These are phyloP conservation scores for Paraglomus brasilianum DNA, from an alignment of 192 early-diverging fungal genomes.

Conservation along the genomic window DNA sequence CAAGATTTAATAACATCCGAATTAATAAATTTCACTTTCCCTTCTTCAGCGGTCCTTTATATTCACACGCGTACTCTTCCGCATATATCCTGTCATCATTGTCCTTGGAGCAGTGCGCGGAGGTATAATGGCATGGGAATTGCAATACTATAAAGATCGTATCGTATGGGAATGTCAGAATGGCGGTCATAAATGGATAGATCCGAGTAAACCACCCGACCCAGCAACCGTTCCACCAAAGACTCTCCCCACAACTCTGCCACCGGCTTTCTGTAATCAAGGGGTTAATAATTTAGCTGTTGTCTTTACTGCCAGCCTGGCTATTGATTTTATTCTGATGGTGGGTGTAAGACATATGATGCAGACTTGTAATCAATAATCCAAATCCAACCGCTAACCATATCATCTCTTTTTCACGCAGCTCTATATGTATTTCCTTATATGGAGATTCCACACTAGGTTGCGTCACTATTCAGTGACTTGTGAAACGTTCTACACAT, in stretches of 20 bases:
- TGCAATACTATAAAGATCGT: neutral
- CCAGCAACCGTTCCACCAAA: neutral
- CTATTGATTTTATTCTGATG: constrained; percentile 27
- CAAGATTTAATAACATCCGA: too few species aligned
- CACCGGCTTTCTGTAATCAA: constrained; percentile 1
- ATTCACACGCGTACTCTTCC: neutral
- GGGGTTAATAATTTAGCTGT: neutral
- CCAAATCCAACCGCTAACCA: neutral
- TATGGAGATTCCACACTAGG: constrained; percentile 20
- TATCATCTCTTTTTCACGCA: neutral
- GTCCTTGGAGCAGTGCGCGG: constrained; percentile 13
- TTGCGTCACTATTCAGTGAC: neutral
- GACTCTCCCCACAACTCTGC: neutral
- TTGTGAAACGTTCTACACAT: too few species aligned
- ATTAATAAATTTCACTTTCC: too few species aligned
- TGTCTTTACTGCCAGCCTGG: neutral
- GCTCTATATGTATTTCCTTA: constrained; percentile 21
- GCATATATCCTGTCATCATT: constrained; percentile 11
- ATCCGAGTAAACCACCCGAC: neutral
- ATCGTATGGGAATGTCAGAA: constrained; percentile 13
- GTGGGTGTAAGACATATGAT: neutral
- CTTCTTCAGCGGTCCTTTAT: neutral
- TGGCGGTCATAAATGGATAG: constrained; percentile 16
- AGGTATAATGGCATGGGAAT: constrained; percentile 22
- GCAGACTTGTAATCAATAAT: neutral